Base-by-base conservation (phyloP, 495 filamentous ascomycete species). In the Tricharina praecox region DNA sequence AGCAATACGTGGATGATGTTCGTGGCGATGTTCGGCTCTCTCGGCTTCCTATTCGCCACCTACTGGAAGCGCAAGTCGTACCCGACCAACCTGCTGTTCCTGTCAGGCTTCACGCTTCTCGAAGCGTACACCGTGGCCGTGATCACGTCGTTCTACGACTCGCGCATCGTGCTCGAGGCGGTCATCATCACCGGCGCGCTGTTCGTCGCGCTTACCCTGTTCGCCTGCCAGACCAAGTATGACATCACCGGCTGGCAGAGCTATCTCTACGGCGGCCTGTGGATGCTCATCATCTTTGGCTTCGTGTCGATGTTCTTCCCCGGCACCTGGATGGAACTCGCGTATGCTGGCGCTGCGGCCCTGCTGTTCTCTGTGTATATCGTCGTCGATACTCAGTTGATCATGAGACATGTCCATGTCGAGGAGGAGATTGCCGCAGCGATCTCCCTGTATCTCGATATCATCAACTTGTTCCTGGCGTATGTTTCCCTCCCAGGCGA, bases 61-160 rank as follows among this genome's bases (percentile, higher is more conserved):
- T 96, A 76, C 70, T 99, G 90, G 90, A 96, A 97, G 67, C 80
- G 87, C 59, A 90, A 95, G 63, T 87, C 81, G 0, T 99, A 99
- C 66, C 90, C 90, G 0, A 79, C 79, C 26, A 99, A 99, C 64
- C 73, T 99, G 0, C 67, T 94, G 37, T 96, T 96, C 74, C 76
- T 99, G 24, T 71, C 79, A 33, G 83, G 71, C 23, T 99, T 99
- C 72, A 99, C 90, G 2, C 68, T 83, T 0, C 64, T 93, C 23
- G 90, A 99, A 66, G 87, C 88, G 24, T 99, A 99, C 72, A 76
- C 79, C 45, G 80, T 99, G 66, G 81, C 77, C 49, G 85, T 96
- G 50, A 79, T 90, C 52, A 83, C 84, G 2, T 90, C 82, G 40
- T 90, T 85, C 69, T 95, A 85, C 68, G 64, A 86, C 13, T 70